phyloP scores from a whole-genome alignment of 2,329 filamentous ascomycete species.

The Fusarium mundagurra region DNA sequence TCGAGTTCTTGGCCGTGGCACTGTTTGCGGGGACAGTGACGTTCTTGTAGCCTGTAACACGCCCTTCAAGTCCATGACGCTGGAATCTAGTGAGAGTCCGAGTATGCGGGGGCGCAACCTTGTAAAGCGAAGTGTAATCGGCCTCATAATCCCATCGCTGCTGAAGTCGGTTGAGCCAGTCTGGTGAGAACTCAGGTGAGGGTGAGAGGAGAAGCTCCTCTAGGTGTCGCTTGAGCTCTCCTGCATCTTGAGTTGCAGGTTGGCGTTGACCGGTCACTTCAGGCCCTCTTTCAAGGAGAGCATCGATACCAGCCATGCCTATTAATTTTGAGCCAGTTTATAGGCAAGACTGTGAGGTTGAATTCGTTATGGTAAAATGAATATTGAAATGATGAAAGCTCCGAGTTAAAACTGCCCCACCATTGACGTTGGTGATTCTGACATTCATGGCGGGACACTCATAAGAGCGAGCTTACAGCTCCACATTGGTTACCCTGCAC shows the following conservation, averaged over 20 bases:
- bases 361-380: background rate
- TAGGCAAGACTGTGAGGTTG: background rate
- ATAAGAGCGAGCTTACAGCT: constrained; percentile 1
- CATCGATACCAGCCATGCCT: constrained; percentile 50
- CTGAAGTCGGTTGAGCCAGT: constrained; percentile 91
- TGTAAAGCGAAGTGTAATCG: constrained; percentile 86
- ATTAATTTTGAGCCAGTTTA: background rate
- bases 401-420: constrained; percentile 37
- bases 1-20: constrained; percentile 94
- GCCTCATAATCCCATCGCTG: constrained; percentile 86
- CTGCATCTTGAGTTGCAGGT: constrained; percentile 55
- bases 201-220: constrained; percentile 83
- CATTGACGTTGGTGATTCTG: constrained; percentile 38
- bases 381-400: constrained; percentile 30
- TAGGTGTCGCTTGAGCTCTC: constrained; percentile 75
- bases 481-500: constrained; percentile 27
- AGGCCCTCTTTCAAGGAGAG: constrained; percentile 43
- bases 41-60: constrained; percentile 92
- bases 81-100: constrained; percentile 94
- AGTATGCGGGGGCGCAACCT: constrained; percentile 88
- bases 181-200: constrained; percentile 78
- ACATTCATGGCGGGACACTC: constrained; percentile 17
- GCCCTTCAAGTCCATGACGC: constrained; percentile 89
- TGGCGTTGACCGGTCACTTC: constrained; percentile 22
- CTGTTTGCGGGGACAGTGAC: constrained; percentile 91